These are phyloP conservation scores for Fusarium lyarnte DNA, from an alignment of 2,329 filamentous ascomycete species.

Conservation along the genomic window DNA sequence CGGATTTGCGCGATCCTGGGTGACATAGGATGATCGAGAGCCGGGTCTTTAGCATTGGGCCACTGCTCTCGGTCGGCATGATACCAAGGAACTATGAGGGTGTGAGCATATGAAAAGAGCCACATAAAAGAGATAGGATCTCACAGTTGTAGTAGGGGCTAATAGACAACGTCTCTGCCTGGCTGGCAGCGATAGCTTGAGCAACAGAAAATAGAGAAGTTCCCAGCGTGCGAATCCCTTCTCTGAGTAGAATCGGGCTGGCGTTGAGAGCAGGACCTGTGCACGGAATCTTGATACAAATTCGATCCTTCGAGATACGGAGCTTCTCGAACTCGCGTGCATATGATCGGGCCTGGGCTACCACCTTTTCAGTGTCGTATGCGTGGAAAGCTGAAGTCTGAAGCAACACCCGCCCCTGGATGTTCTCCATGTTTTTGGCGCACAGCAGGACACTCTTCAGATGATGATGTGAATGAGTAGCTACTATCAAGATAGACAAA, in stretches of 20 bases:
- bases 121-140: fast-evolving
- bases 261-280: slow-evolving; percentile 9
- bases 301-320: neutral
- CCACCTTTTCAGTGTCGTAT: neutral
- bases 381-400: slow-evolving; percentile 1
- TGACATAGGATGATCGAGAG: slow-evolving; percentile 15
- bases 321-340: neutral
- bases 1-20: neutral
- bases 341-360: neutral
- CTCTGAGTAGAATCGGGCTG: neutral
- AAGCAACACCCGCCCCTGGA: neutral
- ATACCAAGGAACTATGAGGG: neutral
- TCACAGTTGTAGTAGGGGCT: slow-evolving; percentile 3
- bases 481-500: fast-evolving
- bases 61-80: neutral
- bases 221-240: slow-evolving; percentile 1
- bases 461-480: neutral
- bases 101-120: neutral
- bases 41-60: slow-evolving; percentile 3
- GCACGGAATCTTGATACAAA: slow-evolving; percentile 10
- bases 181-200: neutral
- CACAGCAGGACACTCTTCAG: slow-evolving; percentile 2
- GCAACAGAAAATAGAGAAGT: slow-evolving; percentile 8
- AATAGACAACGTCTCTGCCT: neutral
- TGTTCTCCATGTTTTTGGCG: neutral